phyloP scores from a whole-genome alignment of 2,329 filamentous ascomycete species.

The Phaeosphaeria sp. region DNA sequence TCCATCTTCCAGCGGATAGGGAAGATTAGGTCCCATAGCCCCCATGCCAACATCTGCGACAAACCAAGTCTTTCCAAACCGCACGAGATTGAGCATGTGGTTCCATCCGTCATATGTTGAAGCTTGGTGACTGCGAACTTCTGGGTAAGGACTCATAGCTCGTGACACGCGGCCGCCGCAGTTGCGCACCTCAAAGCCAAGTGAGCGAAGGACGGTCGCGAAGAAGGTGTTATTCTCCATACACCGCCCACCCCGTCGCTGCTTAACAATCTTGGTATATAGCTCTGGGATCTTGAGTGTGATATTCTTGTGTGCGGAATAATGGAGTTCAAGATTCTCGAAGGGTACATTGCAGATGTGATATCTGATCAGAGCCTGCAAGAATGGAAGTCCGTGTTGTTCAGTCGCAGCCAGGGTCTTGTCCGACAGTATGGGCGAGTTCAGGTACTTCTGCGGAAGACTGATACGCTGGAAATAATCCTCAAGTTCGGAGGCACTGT shows the following conservation, averaged over 20 bases:
- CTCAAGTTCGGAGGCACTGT: no score
- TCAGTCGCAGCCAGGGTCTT: no score
- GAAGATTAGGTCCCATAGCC: slow-evolving; percentile 16
- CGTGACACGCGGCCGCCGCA: slow-evolving; percentile 21
- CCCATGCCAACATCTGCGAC: slow-evolving; percentile 49
- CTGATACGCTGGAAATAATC: no score
- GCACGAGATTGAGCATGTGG: slow-evolving; percentile 51
- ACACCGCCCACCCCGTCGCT: slow-evolving; percentile 60
- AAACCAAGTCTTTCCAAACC: slow-evolving; percentile 24
- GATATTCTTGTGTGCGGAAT: slow-evolving; percentile 39
- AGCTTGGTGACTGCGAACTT: slow-evolving; percentile 11
- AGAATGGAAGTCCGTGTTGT: no score
- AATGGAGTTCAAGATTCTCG: slow-evolving; percentile 45
- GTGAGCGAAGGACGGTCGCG: slow-evolving; percentile 54
- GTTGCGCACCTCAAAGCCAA: slow-evolving; percentile 53
- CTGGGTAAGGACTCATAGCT: slow-evolving; percentile 16
- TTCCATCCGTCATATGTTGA: slow-evolving; percentile 31
- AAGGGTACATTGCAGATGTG: background rate
- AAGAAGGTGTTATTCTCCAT: slow-evolving; percentile 65
- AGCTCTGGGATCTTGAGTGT: slow-evolving; percentile 55
- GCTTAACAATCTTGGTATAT: slow-evolving; percentile 55
- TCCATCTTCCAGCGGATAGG: slow-evolving; percentile 12
- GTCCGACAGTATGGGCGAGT: no score
- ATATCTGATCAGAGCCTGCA: no score
- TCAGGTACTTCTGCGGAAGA: no score